Evolutionary conservation across 2,329 filamentous ascomycete species (phyloP), one percentile per base, ranked within the genome.

Genomic region (Fusarium sulawesiense): DNA sequence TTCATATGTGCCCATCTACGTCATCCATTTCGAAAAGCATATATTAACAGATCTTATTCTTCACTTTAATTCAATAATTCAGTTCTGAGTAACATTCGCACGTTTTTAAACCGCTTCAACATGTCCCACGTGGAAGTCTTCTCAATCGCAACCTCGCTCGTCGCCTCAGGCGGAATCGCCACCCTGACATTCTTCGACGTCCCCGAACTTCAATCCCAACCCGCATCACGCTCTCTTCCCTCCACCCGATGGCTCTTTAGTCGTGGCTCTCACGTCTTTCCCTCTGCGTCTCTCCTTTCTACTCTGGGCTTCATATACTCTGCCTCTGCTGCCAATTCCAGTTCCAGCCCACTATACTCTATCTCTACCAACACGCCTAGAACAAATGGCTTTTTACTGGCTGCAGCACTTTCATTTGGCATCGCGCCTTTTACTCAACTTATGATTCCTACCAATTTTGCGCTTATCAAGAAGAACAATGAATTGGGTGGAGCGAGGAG

Each of bases 161-260:
- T 64, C 11, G 61, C 60, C 11, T 64, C 61, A 18, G 61, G 61
- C 2, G 60, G 61, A 0, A 64, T 64, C 13, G 40, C 46, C 6
- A 47, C 60, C 1, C 3, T 64, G 0, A 64, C 61, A 11, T 59
- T 64, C 13, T 64, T 64, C 7, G 61, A 64, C 13, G 10, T 64
- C 1, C 61, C 60, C 1, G 60, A 64, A 18, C 60, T 64, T 18
- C 61, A 64, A 27, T 50, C 60, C 3, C 61, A 64, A 3, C 60
- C 60, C 4, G 61, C 61, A 0, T 64, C 60, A 4, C 45, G 51
- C 0, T 64, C 61, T 1, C 21, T 64, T 3, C 51, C 61, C 0
- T 23, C 51, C 0, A 23, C 47, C 1, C 4, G 60, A 42, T 64
- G 61, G 61, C 21, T 64, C 0, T 64, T 64, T 3, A 64, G 61